A percentile compares a stretch with the other conserved stretches of the same genome.
Evolutionary conservation across 2,329 filamentous ascomycete genomes (phyloP).

Genomic region (Aspergillus neotritici): DNA sequence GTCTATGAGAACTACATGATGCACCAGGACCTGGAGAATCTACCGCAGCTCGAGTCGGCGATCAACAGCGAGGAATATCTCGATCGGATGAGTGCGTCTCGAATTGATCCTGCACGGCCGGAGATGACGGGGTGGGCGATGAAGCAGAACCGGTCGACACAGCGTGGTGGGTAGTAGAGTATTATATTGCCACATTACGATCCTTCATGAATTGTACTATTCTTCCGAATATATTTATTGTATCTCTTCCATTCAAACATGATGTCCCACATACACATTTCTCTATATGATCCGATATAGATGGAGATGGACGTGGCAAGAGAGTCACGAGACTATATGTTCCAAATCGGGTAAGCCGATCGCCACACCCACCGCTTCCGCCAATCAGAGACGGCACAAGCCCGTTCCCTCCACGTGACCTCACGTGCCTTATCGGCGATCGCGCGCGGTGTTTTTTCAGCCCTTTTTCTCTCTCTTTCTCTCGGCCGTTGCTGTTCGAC

Average conservation of each 20-base stretch:
- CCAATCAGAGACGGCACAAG: conserved; percentile 4
- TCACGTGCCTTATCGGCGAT: conserved; percentile 15
- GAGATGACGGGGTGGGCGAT: conserved; percentile 42
- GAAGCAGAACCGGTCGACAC: conserved; percentile 38
- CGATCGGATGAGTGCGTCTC: conserved; percentile 56
- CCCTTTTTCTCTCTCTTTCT: conserved; percentile 17
- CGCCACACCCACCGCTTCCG: not conserved
- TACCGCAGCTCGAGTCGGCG: conserved; percentile 48
- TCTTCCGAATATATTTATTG: too few relatives aligned
- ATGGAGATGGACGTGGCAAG: too few relatives aligned
- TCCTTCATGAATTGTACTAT: too few relatives aligned
- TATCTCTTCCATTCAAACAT: too few relatives aligned
- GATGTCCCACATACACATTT: too few relatives aligned
- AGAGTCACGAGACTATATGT: not conserved
- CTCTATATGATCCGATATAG: too few relatives aligned
- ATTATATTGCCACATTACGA: too few relatives aligned
- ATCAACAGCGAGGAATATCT: conserved; percentile 57
- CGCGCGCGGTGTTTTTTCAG: conserved; percentile 1
- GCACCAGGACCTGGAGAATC: conserved; percentile 39
- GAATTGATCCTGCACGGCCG: conserved; percentile 40
- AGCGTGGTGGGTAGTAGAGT: conserved; percentile 17
- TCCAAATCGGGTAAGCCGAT: not conserved
- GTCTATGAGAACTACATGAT: conserved; percentile 71
- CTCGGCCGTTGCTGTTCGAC: conserved; percentile 14
- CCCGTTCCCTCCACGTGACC: conserved; percentile 8